A percentile compares a stretch with the other conserved stretches of the same genome.
Conservation (phyloP, 441 rosid genomes). For the Populus tomentosa region DNA sequence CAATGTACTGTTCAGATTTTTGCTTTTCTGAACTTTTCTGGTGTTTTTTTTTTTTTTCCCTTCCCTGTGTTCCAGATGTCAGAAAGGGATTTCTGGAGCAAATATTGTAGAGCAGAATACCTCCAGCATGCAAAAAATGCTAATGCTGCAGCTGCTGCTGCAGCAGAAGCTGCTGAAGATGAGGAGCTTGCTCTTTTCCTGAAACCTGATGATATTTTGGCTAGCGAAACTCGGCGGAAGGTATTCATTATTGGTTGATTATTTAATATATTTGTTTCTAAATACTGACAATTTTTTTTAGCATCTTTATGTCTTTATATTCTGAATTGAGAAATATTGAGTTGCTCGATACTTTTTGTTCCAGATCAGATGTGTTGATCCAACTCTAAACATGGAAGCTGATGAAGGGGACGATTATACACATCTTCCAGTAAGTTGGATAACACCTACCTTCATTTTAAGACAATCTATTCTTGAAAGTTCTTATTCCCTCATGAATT, state of each 20-base stretch:
- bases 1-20: not conserved
- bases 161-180: constrained; percentile 97
- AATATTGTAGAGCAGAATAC: constrained; percentile 88
- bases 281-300: not conserved
- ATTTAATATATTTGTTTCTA: not conserved
- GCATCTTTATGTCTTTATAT: not conserved
- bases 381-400: constrained; percentile 92
- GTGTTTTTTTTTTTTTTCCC: not conserved
- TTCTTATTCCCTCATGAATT: not conserved
- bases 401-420: constrained; percentile 91
- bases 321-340: not conserved
- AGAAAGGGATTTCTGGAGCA: constrained; percentile 83
- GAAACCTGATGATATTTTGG: constrained; percentile 84
- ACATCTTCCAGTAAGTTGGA: constrained; percentile 68
- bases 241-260: constrained; percentile 29
- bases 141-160: constrained; percentile 72
- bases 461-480: not conserved
- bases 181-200: constrained; percentile 89
- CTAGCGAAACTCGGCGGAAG: constrained; percentile 68
- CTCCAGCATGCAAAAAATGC: constrained; percentile 70
- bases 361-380: constrained; percentile 85
- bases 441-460: not conserved
- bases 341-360: not conserved
- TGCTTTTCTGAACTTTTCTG: constrained; percentile 1
- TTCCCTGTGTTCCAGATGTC: constrained; percentile 54